Evolutionary conservation across 192 early-diverging fungal genomes (phyloP).

Genomic region (Coemansia sp.): DNA sequence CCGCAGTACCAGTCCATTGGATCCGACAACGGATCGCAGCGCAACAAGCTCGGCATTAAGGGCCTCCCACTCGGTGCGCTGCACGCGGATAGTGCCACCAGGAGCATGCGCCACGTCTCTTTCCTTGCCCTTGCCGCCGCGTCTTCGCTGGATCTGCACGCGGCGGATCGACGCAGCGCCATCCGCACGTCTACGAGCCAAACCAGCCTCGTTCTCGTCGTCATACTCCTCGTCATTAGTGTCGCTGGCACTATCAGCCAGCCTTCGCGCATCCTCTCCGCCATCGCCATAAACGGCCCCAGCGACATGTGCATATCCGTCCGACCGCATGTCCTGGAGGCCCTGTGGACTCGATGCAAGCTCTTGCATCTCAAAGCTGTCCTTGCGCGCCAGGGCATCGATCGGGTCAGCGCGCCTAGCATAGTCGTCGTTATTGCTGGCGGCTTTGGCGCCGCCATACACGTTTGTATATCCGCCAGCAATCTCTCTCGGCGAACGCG

Average conservation of each 20-base stretch:
- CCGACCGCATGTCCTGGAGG: slow-evolving; percentile 15
- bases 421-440: slow-evolving; percentile 1
- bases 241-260: not conserved
- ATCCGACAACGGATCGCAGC: slow-evolving; percentile 20
- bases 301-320: slow-evolving; percentile 25
- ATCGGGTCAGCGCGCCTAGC: slow-evolving; percentile 21
- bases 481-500: slow-evolving; percentile 15
- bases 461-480: slow-evolving; percentile 34
- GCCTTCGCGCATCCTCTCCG: not conserved
- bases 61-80: slow-evolving; percentile 37
- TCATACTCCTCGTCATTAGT: not conserved
- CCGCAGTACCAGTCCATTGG: slow-evolving; percentile 28
- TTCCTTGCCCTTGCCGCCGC: slow-evolving; percentile 21
- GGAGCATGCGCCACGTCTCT: not conserved
- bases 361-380: slow-evolving; percentile 56
- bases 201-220: not conserved
- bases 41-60: slow-evolving; percentile 38
- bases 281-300: not conserved
- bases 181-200: not conserved
- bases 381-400: slow-evolving; percentile 49
- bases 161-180: no score
- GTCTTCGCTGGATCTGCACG: not conserved
- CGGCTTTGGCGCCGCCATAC: slow-evolving; percentile 16
- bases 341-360: slow-evolving; percentile 15
- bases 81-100: slow-evolving; percentile 11